Evolutionary conservation across 345 rosid species (phyloP), one percentile per base, ranked within the genome.

Genomic region (Ricinus communis): DNA sequence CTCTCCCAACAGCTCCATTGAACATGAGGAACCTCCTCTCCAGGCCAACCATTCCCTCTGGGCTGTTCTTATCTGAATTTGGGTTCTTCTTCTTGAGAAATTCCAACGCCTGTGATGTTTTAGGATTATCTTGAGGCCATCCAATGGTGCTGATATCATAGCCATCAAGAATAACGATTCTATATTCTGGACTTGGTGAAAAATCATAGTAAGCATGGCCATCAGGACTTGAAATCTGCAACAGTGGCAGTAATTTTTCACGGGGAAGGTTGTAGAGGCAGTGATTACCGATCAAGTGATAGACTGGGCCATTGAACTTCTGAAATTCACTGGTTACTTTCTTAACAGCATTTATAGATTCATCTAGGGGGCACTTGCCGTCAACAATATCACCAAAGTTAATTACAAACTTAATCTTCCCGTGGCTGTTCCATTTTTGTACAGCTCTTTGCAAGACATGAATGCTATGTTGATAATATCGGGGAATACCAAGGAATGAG

Each of bases 191-290:
- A 14, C 65, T 61, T 12, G 98, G 99, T 21, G 96, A 90, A 51
- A 95, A 89, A 27, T 92, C 98, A 70, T 95, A 95, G 80, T 90
- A 92, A 41, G 97, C 98, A 62, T 58, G 77, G 9, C 81, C 79
- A 63, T 81, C 83, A 49, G 28, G 41, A 72, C 76, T 78, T 0
- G 80, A 86, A 63, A 92, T 92, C 68, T 87, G 87, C 72, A 95
- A 80, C 4, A 95, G 74, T 0, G 97, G 97, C 62, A 91, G 92
- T 62, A 92, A 62, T 74, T 86, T 74, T 59, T 81, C 82, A 9
- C 97, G 91, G 15, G 91, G 90, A 77, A 95, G 97, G 77, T 95
- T 95, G 83, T 95, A 95, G n/a, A 92, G 91, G 67, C 97, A 92
- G 73, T 95, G 99, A 70, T 95, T 92, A 12, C 98, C 99, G 63